Percentiles rank a stretch among this genome's conserved stretches.
phyloP scores from a whole-genome alignment of 768 basidiomycete genomes.

The Rhodosporidiobolus sp. region DNA sequence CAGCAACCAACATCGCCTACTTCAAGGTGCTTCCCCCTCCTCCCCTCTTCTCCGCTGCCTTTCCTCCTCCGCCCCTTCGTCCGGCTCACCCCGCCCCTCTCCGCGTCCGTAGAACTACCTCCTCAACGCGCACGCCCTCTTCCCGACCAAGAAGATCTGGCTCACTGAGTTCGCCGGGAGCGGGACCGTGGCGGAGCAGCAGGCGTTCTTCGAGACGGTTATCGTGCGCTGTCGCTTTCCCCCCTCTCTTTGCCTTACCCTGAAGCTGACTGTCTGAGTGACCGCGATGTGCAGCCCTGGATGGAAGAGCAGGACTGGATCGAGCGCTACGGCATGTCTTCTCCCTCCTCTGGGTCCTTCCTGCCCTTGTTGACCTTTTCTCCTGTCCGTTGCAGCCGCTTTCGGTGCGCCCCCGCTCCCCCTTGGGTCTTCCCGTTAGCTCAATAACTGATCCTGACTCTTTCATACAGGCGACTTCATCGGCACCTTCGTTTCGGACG shows the following conservation, averaged over 20 bases:
- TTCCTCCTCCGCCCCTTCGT: too few relatives aligned
- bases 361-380: background rate
- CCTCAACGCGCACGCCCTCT: background rate
- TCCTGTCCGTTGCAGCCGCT: too few relatives aligned
- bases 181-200: conserved; percentile 26
- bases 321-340: conserved; percentile 23
- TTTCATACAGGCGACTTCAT: background rate
- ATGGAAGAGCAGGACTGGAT: conserved; percentile 20
- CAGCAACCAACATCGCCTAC: background rate
- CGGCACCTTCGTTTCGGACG: conserved; percentile 12
- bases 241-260: background rate
- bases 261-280: background rate
- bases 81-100: background rate
- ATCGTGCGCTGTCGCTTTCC: conserved; percentile 5
- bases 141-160: conserved; percentile 13
- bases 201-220: conserved; percentile 28
- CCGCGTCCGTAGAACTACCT: background rate
- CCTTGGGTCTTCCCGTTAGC: background rate
- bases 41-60: background rate
- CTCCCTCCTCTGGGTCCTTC: background rate
- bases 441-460: background rate
- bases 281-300: conserved; percentile 14
- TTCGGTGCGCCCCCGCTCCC: too few relatives aligned
- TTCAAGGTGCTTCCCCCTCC: background rate
- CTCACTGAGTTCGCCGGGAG: conserved; percentile 30